Evolutionary conservation across 2,329 filamentous ascomycete genomes (phyloP).

Genomic region (Sphaerulina musiva): DNA sequence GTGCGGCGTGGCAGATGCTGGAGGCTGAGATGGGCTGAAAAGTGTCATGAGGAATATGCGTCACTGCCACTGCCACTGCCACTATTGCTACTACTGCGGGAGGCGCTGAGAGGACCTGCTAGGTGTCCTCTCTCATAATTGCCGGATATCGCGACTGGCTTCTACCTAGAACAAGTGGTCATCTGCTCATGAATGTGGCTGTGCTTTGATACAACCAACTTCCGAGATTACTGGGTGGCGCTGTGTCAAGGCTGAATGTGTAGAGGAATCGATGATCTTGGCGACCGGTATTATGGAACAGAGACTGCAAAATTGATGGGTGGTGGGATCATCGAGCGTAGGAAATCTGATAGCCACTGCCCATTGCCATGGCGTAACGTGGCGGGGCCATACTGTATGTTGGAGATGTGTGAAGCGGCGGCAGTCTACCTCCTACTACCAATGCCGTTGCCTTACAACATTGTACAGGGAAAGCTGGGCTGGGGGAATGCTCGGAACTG

Average conservation of each 20-base stretch:
- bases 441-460: no score
- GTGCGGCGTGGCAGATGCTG: slow-evolving; percentile 34
- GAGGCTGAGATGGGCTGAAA: slow-evolving; percentile 31
- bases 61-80: background rate
- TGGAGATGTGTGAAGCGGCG: no score
- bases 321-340: no score
- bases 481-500: background rate
- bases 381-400: no score
- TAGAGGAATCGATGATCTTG: background rate
- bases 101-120: no score
- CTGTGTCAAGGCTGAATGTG: no score
- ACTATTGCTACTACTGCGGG: background rate
- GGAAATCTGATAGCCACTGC: no score
- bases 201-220: background rate
- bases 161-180: background rate
- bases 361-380: no score
- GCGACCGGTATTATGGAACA: background rate
- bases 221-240: background rate
- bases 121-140: no score
- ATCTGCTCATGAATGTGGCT: background rate
- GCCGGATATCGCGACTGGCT: background rate
- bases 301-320: no score
- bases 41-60: background rate
- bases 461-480: background rate
- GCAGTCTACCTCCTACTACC: no score